A percentile compares a stretch with the other conserved stretches of the same genome.
These are phyloP conservation scores for Coriolopsis trogii DNA, from an alignment of 1,284 basidiomycete species.

Conservation along the genomic window DNA sequence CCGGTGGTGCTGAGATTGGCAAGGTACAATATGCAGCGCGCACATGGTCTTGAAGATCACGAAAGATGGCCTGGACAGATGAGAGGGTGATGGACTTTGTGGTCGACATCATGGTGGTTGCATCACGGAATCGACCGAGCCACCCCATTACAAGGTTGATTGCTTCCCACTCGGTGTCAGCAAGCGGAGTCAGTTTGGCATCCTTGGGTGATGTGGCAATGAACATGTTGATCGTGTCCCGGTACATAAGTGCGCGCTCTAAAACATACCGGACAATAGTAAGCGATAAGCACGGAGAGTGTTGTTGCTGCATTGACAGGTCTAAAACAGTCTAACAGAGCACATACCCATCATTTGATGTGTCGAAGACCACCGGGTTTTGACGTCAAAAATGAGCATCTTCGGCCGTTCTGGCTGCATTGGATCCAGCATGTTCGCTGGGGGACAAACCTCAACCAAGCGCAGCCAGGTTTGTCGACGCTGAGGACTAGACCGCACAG, in stretches of 20 bases:
- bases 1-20: neutral
- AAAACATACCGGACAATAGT: neutral
- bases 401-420: neutral
- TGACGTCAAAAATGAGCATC: slow-evolving; percentile 7
- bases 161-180: neutral
- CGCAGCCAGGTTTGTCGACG: neutral
- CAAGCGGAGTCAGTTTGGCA: neutral
- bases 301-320: neutral
- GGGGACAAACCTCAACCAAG: neutral
- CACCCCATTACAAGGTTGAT: neutral
- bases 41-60: neutral
- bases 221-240: neutral
- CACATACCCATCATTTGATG: slow-evolving; percentile 7
- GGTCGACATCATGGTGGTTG: slow-evolving; percentile 1
- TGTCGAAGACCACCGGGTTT: slow-evolving; percentile 6
- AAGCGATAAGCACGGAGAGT: too few species aligned
- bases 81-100: neutral
- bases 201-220: neutral
- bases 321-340: neutral
- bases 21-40: neutral
- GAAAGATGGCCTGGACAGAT: neutral
- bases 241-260: neutral
- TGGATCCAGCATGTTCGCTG: neutral
- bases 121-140: neutral
- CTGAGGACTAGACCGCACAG: slow-evolving; percentile 2